Evolutionary conservation across 352 stramenopile genomes (phyloP).

Genomic region (Pythium vanterpoolii): DNA sequence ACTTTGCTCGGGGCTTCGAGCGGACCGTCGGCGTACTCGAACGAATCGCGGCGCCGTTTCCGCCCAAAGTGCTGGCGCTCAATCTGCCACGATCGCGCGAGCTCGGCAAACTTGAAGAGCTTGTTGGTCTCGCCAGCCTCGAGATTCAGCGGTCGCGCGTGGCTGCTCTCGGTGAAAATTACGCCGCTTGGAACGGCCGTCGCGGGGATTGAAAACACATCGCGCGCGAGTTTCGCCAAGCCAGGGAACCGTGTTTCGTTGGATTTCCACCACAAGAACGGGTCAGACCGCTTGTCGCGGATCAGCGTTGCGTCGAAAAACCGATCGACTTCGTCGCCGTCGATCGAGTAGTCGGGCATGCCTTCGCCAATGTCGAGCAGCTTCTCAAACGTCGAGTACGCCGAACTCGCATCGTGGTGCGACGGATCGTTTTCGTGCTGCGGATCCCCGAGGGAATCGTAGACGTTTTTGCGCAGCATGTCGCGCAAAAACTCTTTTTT

Average conservation of each 20-base stretch:
- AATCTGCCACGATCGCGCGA: constrained; percentile 74
- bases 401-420: constrained; percentile 56
- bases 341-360: constrained; percentile 73
- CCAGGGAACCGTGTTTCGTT: constrained; percentile 73
- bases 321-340: constrained; percentile 75
- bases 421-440: constrained; percentile 51
- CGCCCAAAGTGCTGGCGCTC: constrained; percentile 71
- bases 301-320: constrained; percentile 82
- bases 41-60: constrained; percentile 74
- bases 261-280: constrained; percentile 82
- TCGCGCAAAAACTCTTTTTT: constrained; percentile 77
- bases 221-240: constrained; percentile 69
- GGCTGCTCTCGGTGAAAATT: constrained; percentile 66
- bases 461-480: constrained; percentile 72
- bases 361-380: constrained; percentile 77
- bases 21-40: constrained; percentile 63
- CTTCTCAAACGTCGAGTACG: constrained; percentile 82
- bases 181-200: constrained; percentile 64
- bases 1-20: constrained; percentile 58
- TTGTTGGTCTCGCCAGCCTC: constrained; percentile 65
- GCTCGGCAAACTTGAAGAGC: constrained; percentile 72
- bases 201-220: constrained; percentile 71
- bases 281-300: constrained; percentile 74
- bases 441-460: constrained; percentile 54
- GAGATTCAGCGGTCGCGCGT: constrained; percentile 53